Evolutionary conservation across 257 asterid species (phyloP).

Genomic region (Henckelia pumila): DNA sequence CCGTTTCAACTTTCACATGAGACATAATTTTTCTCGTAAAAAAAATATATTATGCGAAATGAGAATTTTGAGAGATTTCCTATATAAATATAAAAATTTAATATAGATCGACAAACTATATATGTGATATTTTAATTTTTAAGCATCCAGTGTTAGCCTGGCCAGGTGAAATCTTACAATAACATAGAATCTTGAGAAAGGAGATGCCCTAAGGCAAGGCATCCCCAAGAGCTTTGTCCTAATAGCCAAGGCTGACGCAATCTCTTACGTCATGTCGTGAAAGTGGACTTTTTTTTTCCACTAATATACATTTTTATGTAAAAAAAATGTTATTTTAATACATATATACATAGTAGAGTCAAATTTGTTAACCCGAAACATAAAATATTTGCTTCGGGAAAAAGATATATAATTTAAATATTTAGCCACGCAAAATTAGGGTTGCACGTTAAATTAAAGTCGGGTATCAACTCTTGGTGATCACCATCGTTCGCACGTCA

Average conservation of each 20-base stretch:
- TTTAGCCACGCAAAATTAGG: slow-evolving; percentile 30
- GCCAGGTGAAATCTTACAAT: too few relatives aligned
- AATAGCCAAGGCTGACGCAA: slow-evolving; percentile 23
- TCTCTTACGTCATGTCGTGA: slow-evolving; percentile 30
- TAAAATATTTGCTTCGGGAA: slow-evolving; percentile 25
- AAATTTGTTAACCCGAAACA: slow-evolving; percentile 4
- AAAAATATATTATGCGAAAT: too few relatives aligned
- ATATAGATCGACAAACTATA: too few relatives aligned
- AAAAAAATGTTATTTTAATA: too few relatives aligned
- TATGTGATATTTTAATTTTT: too few relatives aligned
- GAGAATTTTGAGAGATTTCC: too few relatives aligned
- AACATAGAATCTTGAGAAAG: neutral
- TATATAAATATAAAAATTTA: too few relatives aligned
- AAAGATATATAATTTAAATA: slow-evolving; percentile 7
- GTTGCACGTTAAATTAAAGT: slow-evolving; percentile 19
- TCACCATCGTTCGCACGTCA: too few relatives aligned
- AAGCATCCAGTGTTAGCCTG: too few relatives aligned
- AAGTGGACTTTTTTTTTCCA: slow-evolving; percentile 14
- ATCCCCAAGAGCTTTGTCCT: neutral
- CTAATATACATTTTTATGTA: neutral
- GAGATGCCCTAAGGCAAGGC: neutral
- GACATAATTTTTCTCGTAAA: too few relatives aligned
- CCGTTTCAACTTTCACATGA: too few relatives aligned
- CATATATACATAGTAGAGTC: neutral
- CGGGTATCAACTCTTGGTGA: neutral